Percentiles rank a stretch among this genome's conserved stretches.
phyloP scores from a whole-genome alignment of 768 basidiomycete genomes.

The Russula ochroleuca region DNA sequence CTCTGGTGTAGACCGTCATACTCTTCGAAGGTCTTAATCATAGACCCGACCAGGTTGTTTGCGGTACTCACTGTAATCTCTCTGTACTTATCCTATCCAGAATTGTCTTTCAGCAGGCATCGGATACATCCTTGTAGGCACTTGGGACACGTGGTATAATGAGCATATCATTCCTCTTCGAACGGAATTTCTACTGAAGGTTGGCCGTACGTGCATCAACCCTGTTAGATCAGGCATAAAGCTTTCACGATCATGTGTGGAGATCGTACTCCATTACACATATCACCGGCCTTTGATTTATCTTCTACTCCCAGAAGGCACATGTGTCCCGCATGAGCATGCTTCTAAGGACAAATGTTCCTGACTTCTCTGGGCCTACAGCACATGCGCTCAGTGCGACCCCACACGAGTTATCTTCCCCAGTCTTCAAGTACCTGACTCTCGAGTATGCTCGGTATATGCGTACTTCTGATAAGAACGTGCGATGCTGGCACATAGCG shows the following conservation, averaged over 20 bases:
- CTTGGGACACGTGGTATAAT: constrained; percentile 22
- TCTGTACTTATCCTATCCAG: constrained; percentile 26
- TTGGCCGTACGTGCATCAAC: neutral
- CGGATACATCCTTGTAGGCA: constrained; percentile 17
- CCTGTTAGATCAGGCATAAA: constrained; percentile 1
- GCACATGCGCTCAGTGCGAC: neutral
- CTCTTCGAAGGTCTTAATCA: constrained; percentile 17
- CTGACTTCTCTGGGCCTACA: neutral
- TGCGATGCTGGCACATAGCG: neutral
- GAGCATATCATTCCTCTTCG: constrained; percentile 15
- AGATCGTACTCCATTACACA: neutral
- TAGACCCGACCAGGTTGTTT: constrained; percentile 19
- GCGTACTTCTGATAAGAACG: neutral
- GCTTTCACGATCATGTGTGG: neutral
- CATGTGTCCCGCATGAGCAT: neutral
- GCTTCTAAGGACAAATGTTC: neutral
- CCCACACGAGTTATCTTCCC: neutral
- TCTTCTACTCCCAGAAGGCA: neutral
- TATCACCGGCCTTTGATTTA: neutral
- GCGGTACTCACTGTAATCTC: constrained; percentile 24
- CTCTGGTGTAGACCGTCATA: constrained; percentile 36
- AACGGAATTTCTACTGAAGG: neutral
- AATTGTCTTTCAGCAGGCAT: constrained; percentile 19
- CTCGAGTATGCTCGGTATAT: neutral
- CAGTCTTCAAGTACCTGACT: neutral